Evolutionary conservation across 225 moss, liverwort and hornwort species (phyloP).

Genomic region (Physcomitrellopsis africana): DNA sequence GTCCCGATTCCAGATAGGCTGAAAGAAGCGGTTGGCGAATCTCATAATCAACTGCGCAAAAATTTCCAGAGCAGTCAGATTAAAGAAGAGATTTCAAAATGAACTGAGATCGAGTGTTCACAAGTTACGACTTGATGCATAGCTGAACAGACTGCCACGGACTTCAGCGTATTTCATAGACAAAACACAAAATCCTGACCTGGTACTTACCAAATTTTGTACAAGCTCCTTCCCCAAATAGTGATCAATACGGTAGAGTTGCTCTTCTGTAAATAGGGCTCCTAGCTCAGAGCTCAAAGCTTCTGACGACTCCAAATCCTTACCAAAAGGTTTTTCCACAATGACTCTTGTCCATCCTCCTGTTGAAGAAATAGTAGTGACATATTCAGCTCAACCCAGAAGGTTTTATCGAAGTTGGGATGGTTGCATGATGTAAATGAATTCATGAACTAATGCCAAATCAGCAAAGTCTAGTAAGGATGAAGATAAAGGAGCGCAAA

Average conservation of each 20-base stretch:
- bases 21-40: conserved; percentile 79
- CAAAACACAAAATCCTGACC: not conserved
- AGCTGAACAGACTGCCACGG: conserved; percentile 2
- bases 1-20: conserved; percentile 84
- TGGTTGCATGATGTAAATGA: not conserved
- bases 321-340: conserved; percentile 88
- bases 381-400: not conserved
- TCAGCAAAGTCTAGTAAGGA: not conserved
- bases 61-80: conserved; percentile 7
- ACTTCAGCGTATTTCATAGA: not conserved
- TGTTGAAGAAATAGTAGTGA: conserved; percentile 22
- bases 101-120: not conserved
- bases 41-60: conserved; percentile 75
- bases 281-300: conserved; percentile 66
- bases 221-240: conserved; percentile 87
- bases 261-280: conserved; percentile 69
- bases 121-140: not conserved
- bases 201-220: conserved; percentile 56
- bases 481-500: not conserved
- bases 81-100: conserved; percentile 13
- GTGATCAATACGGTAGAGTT: conserved; percentile 83
- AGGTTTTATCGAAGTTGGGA: conserved; percentile 4
- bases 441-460: conserved; percentile 4
- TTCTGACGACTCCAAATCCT: conserved; percentile 71
- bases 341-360: conserved; percentile 81